These are phyloP conservation scores for Sophora flavescens DNA, from an alignment of 306 rosid genomes.

Conservation along the genomic window DNA sequence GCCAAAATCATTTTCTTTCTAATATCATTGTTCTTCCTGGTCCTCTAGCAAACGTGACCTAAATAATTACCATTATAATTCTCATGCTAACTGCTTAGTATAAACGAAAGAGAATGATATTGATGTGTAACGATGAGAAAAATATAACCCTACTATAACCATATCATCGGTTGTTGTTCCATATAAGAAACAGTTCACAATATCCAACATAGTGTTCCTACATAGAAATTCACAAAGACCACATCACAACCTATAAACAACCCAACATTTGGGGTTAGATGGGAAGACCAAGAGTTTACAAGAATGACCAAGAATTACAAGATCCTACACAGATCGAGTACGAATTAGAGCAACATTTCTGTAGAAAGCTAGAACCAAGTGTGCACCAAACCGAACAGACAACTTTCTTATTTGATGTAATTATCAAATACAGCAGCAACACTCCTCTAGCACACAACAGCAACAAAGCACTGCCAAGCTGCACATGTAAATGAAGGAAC, in stretches of 20 bases:
- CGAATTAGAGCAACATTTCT: conserved; percentile 22
- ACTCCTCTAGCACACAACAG: conserved; percentile 90
- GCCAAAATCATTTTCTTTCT: too few species aligned
- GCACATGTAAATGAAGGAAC: conserved; percentile 47
- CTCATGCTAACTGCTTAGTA: background rate
- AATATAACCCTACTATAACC: conserved; percentile 25
- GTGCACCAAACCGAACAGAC: conserved; percentile 30
- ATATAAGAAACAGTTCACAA: conserved; percentile 29
- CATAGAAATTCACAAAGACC: conserved; percentile 30
- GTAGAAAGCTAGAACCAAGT: conserved; percentile 32
- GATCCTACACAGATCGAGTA: background rate
- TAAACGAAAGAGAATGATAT: background rate
- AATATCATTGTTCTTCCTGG: background rate
- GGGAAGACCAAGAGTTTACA: background rate
- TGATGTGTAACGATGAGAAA: background rate
- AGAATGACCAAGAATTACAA: conserved; percentile 9
- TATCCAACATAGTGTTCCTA: background rate
- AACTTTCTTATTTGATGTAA: background rate
- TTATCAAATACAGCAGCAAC: conserved; percentile 62
- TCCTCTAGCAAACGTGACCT: background rate
- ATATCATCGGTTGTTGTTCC: conserved; percentile 11
- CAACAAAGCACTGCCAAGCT: conserved; percentile 92
- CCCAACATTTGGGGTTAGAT: background rate
- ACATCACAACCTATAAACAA: conserved; percentile 35
- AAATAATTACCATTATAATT: background rate